Percentiles rank a stretch among this genome's conserved stretches.
phyloP scores from a whole-genome alignment of 2,329 filamentous ascomycete species.

The Trichoderma atroviride region DNA sequence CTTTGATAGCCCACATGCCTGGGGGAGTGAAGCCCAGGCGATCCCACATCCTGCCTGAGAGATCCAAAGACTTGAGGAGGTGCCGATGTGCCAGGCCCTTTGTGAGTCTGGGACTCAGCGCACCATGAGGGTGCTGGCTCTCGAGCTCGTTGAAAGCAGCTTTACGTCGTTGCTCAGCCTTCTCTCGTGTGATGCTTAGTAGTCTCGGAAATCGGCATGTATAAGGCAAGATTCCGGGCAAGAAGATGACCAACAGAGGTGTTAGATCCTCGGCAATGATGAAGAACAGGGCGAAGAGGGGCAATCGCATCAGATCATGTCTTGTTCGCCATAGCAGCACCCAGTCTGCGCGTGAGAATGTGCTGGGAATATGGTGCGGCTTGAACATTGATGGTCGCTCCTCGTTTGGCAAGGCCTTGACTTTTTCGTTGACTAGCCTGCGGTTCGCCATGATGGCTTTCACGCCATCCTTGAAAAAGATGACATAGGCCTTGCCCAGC shows the following conservation, averaged over 20 bases:
- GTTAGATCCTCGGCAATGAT: conserved; percentile 84
- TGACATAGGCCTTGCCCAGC: conserved; percentile 73
- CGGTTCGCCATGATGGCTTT: conserved; percentile 73
- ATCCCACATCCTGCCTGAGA: conserved; percentile 55
- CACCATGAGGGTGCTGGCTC: conserved; percentile 40
- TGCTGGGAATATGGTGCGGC: conserved; percentile 39
- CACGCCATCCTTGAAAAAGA: conserved; percentile 87
- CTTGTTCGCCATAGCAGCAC: conserved; percentile 69
- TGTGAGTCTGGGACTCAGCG: conserved; percentile 39
- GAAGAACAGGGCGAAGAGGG: conserved; percentile 75
- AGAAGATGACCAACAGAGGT: conserved; percentile 72
- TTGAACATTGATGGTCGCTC: conserved; percentile 51
- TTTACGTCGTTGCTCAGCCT: conserved; percentile 56
- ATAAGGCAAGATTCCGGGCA: conserved; percentile 72
- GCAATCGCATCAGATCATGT: conserved; percentile 76
- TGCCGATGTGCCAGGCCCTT: conserved; percentile 40
- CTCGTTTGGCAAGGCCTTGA: conserved; percentile 52
- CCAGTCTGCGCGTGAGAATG: conserved; percentile 65
- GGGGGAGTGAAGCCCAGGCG: conserved; percentile 51
- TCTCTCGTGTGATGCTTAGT: conserved; percentile 58
- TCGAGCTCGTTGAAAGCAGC: conserved; percentile 51
- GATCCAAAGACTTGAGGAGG: conserved; percentile 47
- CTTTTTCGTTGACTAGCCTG: conserved; percentile 51
- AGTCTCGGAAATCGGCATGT: conserved; percentile 84
- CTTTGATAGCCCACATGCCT: conserved; percentile 55